Percentiles rank a stretch among this genome's conserved stretches.
These are phyloP conservation scores for Collybiopsis confluens DNA, from an alignment of 768 basidiomycete species.

Conservation along the genomic window DNA sequence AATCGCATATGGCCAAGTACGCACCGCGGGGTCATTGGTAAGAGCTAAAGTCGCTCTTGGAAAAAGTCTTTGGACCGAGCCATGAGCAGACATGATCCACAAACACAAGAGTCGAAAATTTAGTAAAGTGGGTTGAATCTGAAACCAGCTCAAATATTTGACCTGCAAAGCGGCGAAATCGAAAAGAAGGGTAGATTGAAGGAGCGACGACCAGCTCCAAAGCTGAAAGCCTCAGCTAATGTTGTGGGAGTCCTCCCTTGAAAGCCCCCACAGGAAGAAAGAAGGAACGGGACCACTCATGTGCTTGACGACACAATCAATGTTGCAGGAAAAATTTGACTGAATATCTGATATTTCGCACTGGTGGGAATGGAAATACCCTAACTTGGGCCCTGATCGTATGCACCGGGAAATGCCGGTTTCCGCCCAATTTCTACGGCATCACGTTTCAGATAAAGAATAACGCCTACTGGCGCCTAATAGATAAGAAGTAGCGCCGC, in stretches of 20 bases:
- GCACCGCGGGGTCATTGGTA: slow-evolving; percentile 39
- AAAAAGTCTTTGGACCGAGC: neutral
- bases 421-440: too few species aligned
- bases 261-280: neutral
- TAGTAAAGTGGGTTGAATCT: slow-evolving; percentile 1
- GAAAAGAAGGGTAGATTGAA: neutral
- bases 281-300: slow-evolving; percentile 1
- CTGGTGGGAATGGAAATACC: too few species aligned
- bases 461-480: too few species aligned
- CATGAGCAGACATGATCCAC: neutral
- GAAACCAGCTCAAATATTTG: slow-evolving; percentile 9
- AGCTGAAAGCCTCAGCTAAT: neutral
- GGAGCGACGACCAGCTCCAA: neutral
- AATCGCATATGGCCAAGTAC: slow-evolving; percentile 16
- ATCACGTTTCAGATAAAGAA: too few species aligned
- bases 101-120: neutral
- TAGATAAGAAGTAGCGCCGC: too few species aligned
- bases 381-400: too few species aligned
- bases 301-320: slow-evolving; percentile 8
- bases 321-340: neutral
- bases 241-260: neutral
- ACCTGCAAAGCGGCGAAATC: slow-evolving; percentile 5
- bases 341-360: too few species aligned
- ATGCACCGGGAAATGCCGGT: too few species aligned
- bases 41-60: slow-evolving; percentile 22